Base-by-base conservation (phyloP, 495 filamentous ascomycete genomes). In the Xylaria longipes region DNA sequence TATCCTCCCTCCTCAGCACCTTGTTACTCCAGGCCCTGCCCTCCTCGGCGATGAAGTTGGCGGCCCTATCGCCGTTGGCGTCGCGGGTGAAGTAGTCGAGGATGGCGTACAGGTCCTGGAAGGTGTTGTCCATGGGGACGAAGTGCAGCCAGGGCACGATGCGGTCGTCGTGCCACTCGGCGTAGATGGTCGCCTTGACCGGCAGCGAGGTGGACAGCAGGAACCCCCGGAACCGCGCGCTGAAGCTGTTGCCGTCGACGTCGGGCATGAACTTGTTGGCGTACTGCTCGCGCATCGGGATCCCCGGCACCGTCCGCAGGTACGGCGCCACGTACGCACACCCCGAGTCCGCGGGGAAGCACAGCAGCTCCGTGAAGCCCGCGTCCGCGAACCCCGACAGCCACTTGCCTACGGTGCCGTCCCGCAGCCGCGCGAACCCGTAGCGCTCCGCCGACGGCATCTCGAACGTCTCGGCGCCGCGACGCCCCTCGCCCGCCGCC, bases 51-150 rank as follows among this genome's bases (percentile, higher is more conserved):
- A 94, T 90, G 56, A 58, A 58, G 56, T 35, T 33, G 56, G 56
- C 56, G 14, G 56, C 56, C 56, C 80, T 77, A 72, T 85, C 81
- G 0, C 75, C 75, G 35, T 74, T 71, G 43, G 60, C 70, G 52
- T 76, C 76, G 60, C 76, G 74, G 5, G 90, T 72, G 77, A 93
- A 93, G 76, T 91, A 94, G 50, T 91, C 87, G 80, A 93, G 85
- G 2, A 93, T 82, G 0, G 86, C 87, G 75, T 90, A 92, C 12
- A 93, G 70, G 75, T 93, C 91, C 61, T 87, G 82, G 69, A 89
- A 92, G 2, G 86, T 83, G 73, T 91, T 91, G 76, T 92, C 91
- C 85, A 93, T 87, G 0, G 91, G 91, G 11, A 89, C 88, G 71
- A 85, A 91, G 71, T 91, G 89, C 56, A 82, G 77, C 89, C 89